phyloP scores from a whole-genome alignment of 371 early-diverging fungal species.

The Paraphysoderma sedebokerense region DNA sequence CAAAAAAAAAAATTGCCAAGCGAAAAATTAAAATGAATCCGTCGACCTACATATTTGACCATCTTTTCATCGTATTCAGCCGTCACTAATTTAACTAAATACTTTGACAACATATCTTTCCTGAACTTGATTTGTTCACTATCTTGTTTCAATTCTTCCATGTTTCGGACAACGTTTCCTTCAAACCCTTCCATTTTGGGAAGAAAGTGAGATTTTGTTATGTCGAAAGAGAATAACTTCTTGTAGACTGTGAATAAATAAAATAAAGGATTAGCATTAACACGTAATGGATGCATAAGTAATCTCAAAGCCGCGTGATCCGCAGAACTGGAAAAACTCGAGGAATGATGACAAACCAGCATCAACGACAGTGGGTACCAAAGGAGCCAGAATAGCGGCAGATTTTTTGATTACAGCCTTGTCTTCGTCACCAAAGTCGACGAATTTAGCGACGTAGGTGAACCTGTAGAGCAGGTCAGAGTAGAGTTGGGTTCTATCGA shows the following conservation, averaged over 20 bases:
- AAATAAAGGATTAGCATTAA: background rate
- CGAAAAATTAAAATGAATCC: constrained; percentile 6
- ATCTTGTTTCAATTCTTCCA: constrained; percentile 28
- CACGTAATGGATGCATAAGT: too few relatives aligned
- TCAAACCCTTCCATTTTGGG: constrained; percentile 47
- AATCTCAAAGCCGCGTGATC: too few relatives aligned
- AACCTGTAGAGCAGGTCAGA: constrained; percentile 26
- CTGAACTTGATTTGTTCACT: constrained; percentile 64
- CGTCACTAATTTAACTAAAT: constrained; percentile 47
- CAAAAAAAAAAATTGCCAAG: background rate
- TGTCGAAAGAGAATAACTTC: constrained; percentile 39
- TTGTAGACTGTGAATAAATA: constrained; percentile 29
- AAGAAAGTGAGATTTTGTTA: constrained; percentile 27
- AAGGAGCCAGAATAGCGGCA: constrained; percentile 38
- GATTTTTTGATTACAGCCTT: constrained; percentile 41
- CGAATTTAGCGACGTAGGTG: constrained; percentile 46
- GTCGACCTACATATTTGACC: constrained; percentile 47
- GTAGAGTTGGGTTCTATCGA: constrained; percentile 43
- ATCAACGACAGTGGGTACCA: constrained; percentile 63
- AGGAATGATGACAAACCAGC: too few relatives aligned
- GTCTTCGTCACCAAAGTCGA: constrained; percentile 44
- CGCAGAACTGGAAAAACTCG: too few relatives aligned
- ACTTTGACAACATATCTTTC: constrained; percentile 52
- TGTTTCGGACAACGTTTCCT: constrained; percentile 17
- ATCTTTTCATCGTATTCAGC: constrained; percentile 57